Evolutionary conservation across 108 stramenopile species (phyloP).

Genomic region (Nannochloropsis salina): DNA sequence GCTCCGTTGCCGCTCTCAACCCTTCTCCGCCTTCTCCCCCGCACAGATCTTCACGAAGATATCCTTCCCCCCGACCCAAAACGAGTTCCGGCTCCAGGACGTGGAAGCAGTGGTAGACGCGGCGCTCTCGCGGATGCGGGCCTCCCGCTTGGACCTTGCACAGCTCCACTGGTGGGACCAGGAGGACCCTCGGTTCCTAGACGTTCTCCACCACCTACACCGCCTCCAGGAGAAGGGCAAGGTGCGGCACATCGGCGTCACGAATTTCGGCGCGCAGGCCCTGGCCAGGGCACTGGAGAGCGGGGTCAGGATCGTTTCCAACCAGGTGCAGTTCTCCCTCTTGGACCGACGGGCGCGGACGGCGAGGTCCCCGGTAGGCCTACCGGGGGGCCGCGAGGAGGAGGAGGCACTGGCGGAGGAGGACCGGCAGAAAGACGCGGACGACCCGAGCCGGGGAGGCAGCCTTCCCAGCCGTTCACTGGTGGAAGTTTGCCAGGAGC

Average conservation of each 20-base stretch:
- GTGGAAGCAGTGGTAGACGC: background rate
- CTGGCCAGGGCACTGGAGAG: background rate
- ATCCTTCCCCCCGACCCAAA: background rate
- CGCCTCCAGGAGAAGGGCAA: background rate
- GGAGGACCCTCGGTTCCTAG: background rate
- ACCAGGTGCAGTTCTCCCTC: conserved; percentile 5
- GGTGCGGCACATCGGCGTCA: background rate
- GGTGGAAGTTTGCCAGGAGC: background rate
- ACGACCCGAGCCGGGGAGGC: background rate
- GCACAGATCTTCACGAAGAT: background rate
- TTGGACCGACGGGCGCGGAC: background rate
- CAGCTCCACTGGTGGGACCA: conserved; percentile 10
- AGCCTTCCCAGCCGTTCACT: background rate
- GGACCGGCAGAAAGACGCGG: background rate
- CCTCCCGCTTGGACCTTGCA: background rate
- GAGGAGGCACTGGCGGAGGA: background rate
- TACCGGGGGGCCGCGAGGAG: background rate
- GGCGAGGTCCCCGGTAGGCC: background rate
- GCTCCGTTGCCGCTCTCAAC: background rate
- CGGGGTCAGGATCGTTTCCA: background rate
- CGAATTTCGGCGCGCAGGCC: background rate
- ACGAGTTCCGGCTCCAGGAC: background rate
- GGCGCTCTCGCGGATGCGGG: background rate
- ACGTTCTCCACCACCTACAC: background rate
- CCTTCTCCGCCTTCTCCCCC: conserved; percentile 13